These are phyloP conservation scores for Talaromyces stipitatus DNA, from an alignment of 495 filamentous ascomycete species.

Conservation along the genomic window DNA sequence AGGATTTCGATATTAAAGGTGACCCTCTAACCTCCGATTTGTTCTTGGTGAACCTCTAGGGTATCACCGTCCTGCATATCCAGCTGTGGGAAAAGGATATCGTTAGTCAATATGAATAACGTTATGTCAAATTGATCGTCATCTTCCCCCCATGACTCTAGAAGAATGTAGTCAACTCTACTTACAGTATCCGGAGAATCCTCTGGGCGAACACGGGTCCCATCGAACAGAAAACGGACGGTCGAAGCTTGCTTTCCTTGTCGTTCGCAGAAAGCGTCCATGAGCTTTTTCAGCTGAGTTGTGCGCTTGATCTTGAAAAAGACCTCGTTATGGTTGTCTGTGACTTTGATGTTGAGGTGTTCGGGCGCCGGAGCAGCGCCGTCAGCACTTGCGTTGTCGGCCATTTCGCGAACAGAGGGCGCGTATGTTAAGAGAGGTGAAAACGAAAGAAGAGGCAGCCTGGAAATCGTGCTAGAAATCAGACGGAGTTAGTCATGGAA, in stretches of 20 bases:
- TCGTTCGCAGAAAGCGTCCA: constrained; percentile 97
- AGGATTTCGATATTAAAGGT: neutral
- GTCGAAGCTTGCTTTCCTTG: constrained; percentile 80
- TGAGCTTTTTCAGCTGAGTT: constrained; percentile 92
- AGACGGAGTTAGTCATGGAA: neutral
- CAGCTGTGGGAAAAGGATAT: constrained; percentile 46
- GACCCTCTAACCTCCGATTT: constrained; percentile 65
- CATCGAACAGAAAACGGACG: constrained; percentile 95
- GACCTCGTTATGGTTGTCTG: constrained; percentile 99
- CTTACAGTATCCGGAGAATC: constrained; percentile 91
- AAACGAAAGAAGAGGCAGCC: too few species aligned
- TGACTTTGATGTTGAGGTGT: constrained; percentile 99
- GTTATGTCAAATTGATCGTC: neutral
- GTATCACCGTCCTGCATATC: constrained; percentile 97
- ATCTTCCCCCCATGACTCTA: neutral
- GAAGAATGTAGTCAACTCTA: constrained; percentile 13
- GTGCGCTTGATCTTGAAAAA: constrained; percentile 99
- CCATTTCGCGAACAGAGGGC: too few species aligned
- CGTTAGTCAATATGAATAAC: constrained; percentile 9
- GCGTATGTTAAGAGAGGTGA: too few species aligned
- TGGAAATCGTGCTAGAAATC: neutral
- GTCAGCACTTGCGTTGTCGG: constrained; percentile 40
- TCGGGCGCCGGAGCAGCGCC: constrained; percentile 54
- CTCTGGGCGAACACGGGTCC: constrained; percentile 74
- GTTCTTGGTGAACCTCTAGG: constrained; percentile 96